phyloP scores from a whole-genome alignment of 2,329 filamentous ascomycete genomes.

The Neofusicoccum laricinum region DNA sequence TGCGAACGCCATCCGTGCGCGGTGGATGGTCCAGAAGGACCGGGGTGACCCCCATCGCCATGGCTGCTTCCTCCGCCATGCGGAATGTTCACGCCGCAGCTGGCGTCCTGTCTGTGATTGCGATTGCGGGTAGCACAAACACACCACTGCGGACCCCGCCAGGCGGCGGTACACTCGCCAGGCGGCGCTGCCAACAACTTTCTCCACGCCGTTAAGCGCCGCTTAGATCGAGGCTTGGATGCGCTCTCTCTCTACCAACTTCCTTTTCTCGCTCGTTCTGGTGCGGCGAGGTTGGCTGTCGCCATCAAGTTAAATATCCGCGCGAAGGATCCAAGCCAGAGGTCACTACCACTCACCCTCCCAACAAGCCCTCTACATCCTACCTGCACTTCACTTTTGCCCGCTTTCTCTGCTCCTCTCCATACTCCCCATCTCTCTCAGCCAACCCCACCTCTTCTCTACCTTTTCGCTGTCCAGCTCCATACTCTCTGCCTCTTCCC shows the following conservation, averaged over 20 bases:
- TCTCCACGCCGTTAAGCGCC: slow-evolving; percentile 5
- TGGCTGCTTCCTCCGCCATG: not conserved
- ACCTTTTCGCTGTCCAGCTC: not conserved
- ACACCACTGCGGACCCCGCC: not conserved
- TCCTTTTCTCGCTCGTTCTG: not conserved
- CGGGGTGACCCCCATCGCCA: not conserved
- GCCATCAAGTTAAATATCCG: not conserved
- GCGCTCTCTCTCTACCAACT: not conserved
- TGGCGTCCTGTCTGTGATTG: not conserved
- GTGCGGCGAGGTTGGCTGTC: not conserved
- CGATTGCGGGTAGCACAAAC: not conserved
- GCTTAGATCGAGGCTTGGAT: slow-evolving; percentile 4
- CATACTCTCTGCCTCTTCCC: not conserved
- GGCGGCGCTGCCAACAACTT: not conserved
- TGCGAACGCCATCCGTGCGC: not conserved
- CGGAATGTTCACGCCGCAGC: not conserved
- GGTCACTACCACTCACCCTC: not conserved
- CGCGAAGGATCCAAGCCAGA: not conserved
- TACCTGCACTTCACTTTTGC: slow-evolving; percentile 18
- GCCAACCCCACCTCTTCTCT: not conserved
- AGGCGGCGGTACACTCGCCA: not conserved
- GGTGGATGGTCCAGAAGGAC: not conserved
- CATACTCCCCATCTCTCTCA: not conserved
- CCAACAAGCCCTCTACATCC: not conserved
- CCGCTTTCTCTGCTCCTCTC: not conserved